Conservation (phyloP, 2,329 filamentous ascomycete species). For the Fusarium acutatum region DNA sequence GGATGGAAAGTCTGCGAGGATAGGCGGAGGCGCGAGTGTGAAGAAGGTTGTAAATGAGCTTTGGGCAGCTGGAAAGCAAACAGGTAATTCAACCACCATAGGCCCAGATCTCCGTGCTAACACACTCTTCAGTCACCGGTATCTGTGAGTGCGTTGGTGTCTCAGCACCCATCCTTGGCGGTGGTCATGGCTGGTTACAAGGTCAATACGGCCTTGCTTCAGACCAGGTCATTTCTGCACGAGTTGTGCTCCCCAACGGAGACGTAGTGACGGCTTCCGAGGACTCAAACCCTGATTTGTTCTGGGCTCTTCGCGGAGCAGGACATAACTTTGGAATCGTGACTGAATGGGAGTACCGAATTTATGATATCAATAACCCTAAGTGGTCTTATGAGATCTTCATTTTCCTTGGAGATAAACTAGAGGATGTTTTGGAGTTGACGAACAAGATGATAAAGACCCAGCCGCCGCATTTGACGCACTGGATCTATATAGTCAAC, state of each 20-base stretch:
- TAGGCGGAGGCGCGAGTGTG: conserved; percentile 6
- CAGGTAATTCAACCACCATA: neutral
- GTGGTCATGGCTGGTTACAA: conserved; percentile 29
- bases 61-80: conserved; percentile 22
- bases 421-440: conserved; percentile 24
- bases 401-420: conserved; percentile 43
- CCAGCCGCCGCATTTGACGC: conserved; percentile 13
- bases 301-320: conserved; percentile 56
- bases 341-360: conserved; percentile 52
- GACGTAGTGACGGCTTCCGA: conserved; percentile 13
- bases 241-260: conserved; percentile 10
- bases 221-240: conserved; percentile 22
- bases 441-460: conserved; percentile 27
- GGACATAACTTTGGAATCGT: conserved; percentile 66
- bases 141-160: conserved; percentile 41
- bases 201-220: conserved; percentile 15
- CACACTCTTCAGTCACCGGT: conserved; percentile 26
- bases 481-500: conserved; percentile 33
- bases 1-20: neutral
- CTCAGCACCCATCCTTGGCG: conserved; percentile 34
- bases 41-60: conserved; percentile 13
- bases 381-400: conserved; percentile 53
- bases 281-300: conserved; percentile 32
- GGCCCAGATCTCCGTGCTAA: neutral
- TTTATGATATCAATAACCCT: conserved; percentile 52